A percentile compares a stretch with the other conserved stretches of the same genome.
Evolutionary conservation across 2,329 filamentous ascomycete genomes (phyloP).

Genomic region (Geosmithia flava): DNA sequence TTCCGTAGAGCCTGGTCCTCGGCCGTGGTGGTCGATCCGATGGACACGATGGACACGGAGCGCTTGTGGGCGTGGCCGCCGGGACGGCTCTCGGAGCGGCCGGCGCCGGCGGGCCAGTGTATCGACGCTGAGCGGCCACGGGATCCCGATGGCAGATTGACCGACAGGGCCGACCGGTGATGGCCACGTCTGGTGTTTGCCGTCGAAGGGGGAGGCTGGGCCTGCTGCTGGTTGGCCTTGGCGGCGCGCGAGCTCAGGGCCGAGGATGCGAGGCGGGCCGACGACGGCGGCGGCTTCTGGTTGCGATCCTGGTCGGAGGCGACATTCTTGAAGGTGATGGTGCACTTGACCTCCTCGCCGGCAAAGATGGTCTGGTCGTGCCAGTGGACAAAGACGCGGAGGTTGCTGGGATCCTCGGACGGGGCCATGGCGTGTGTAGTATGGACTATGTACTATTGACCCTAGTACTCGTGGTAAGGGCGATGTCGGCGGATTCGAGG

Average conservation of each 20-base stretch:
- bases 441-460: no score
- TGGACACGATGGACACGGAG: constrained; percentile 72
- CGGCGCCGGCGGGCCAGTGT: constrained; percentile 28
- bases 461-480: no score
- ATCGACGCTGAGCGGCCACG: constrained; percentile 29
- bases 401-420: constrained; percentile 46
- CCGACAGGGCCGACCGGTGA: constrained; percentile 49
- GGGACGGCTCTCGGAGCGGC: constrained; percentile 14
- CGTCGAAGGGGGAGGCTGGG: constrained; percentile 20
- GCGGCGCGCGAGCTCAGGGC: no score
- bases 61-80: constrained; percentile 53
- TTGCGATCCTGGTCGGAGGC: constrained; percentile 29
- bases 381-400: constrained; percentile 93
- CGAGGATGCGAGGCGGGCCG: not conserved
- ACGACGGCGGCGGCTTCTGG: constrained; percentile 8
- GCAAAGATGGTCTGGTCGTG: constrained; percentile 90
- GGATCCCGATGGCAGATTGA: constrained; percentile 36
- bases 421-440: constrained; percentile 31
- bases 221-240: constrained; percentile 7
- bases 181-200: constrained; percentile 39
- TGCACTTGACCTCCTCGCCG: constrained; percentile 90
- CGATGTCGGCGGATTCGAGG: not conserved
- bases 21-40: constrained; percentile 43
- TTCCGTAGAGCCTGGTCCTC: constrained; percentile 33
- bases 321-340: constrained; percentile 91